These are phyloP conservation scores for Colletotrichum cordylinicola DNA, from an alignment of 2,329 filamentous ascomycete genomes.

Conservation along the genomic window DNA sequence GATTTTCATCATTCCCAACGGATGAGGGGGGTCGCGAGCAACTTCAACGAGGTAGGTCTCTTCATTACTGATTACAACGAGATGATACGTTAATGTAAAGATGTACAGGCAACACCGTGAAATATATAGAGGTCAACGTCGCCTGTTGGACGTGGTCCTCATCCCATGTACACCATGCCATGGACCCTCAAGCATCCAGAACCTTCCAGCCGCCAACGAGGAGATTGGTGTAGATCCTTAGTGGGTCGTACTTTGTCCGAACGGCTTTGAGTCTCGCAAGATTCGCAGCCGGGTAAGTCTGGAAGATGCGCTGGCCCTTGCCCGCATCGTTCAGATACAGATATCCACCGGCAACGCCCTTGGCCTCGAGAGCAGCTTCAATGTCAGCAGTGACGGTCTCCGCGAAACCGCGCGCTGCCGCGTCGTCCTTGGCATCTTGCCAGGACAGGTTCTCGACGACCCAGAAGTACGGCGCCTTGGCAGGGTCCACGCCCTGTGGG, in stretches of 20 bases:
- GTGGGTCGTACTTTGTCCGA: constrained; percentile 20
- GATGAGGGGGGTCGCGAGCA: not conserved
- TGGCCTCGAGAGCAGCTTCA: not conserved
- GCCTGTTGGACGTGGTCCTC: no score
- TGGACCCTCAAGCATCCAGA: not conserved
- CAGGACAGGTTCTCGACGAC: constrained; percentile 23
- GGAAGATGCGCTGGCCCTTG: constrained; percentile 36
- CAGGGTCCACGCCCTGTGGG: constrained; percentile 21
- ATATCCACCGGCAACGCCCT: constrained; percentile 11
- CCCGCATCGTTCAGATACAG: constrained; percentile 51
- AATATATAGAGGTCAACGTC: not conserved
- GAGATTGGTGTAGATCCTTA: constrained; percentile 6
- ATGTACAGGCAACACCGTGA: not conserved
- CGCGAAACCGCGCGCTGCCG: not conserved
- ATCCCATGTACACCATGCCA: not conserved
- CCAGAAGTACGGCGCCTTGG: constrained; percentile 22
- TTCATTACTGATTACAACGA: not conserved
- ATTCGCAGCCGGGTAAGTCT: constrained; percentile 19
- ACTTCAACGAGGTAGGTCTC: not conserved
- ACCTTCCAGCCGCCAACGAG: constrained; percentile 19
- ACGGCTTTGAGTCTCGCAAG: constrained; percentile 9
- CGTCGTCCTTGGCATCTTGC: constrained; percentile 11
- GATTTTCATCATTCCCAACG: not conserved
- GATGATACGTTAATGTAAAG: not conserved
- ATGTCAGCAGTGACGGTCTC: constrained; percentile 2